Evolutionary conservation across 1,284 basidiomycete species (phyloP).

Genomic region (Microbotryomycetes sp.): DNA sequence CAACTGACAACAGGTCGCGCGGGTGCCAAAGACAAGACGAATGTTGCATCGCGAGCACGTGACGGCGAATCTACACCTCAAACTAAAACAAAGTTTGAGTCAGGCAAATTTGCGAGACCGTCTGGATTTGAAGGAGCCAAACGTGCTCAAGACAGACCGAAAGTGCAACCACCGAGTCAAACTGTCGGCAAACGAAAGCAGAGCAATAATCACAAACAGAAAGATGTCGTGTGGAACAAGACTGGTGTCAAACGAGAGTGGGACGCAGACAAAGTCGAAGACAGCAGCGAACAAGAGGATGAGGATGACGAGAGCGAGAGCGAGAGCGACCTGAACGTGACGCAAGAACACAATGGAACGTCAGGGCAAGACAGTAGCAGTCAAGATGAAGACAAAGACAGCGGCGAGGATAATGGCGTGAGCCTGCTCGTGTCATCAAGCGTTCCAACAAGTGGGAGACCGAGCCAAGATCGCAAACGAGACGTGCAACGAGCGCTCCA

Average conservation of each 20-base stretch:
- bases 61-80: too few relatives aligned
- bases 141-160: conserved; percentile 1
- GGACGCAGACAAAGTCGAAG: conserved; percentile 2
- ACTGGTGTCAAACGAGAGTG: not conserved
- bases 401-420: not conserved
- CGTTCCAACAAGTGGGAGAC: not conserved
- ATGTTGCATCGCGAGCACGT: not conserved
- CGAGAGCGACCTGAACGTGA: not conserved
- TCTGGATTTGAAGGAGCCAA: conserved; percentile 26
- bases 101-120: conserved; percentile 2
- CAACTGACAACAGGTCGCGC: not conserved
- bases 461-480: not conserved
- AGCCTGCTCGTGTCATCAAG: not conserved
- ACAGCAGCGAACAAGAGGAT: not conserved
- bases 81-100: not conserved
- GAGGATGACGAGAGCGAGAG: not conserved
- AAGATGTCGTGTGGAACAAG: not conserved
- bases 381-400: not conserved
- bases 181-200: conserved; percentile 5
- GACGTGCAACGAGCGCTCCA: not conserved
- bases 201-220: not conserved
- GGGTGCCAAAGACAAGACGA: not conserved
- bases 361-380: not conserved
- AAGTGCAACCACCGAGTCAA: too few relatives aligned
- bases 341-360: too few relatives aligned